A percentile compares a stretch with the other conserved stretches of the same genome.
Evolutionary conservation across 129 eudicot species (phyloP).

Genomic region (Flaveria linearis): DNA sequence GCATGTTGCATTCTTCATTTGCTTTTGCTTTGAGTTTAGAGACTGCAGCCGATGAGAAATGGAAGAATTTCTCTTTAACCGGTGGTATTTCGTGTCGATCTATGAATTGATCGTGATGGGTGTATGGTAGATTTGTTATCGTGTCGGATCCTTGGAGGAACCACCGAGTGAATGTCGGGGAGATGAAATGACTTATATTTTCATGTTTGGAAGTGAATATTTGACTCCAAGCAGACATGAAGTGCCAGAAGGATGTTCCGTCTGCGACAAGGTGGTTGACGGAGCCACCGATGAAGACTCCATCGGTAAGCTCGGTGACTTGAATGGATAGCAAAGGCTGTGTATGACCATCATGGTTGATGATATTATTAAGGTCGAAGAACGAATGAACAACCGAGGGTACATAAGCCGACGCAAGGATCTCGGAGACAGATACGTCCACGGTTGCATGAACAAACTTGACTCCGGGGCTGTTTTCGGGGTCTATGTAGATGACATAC

Average conservation of each 20-base stretch:
- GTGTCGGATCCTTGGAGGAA: constrained; percentile 32
- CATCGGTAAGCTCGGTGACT: constrained; percentile 55
- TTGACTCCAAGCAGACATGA: constrained; percentile 56
- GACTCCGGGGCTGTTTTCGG: constrained; percentile 46
- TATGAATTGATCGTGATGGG: constrained; percentile 13
- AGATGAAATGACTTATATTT: not conserved
- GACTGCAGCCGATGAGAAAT: constrained; percentile 32
- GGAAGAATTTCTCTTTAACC: constrained; percentile 36
- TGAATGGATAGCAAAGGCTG: constrained; percentile 49
- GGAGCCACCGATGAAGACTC: constrained; percentile 49
- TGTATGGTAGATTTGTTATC: constrained; percentile 13
- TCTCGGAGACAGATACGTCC: constrained; percentile 34
- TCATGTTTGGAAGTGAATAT: constrained; percentile 12
- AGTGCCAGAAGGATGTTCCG: constrained; percentile 57
- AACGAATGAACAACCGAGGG: constrained; percentile 48
- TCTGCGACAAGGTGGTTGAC: constrained; percentile 50
- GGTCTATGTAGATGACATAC: constrained; percentile 39
- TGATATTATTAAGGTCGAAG: constrained; percentile 38
- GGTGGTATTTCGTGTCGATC: not conserved
- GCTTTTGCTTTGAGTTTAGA: constrained; percentile 49
- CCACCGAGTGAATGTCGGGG: constrained; percentile 32
- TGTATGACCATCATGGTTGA: constrained; percentile 38
- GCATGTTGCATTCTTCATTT: constrained; percentile 33
- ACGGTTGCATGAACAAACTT: constrained; percentile 42
- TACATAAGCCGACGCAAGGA: constrained; percentile 35